Evolutionary conservation across 2,329 filamentous ascomycete species (phyloP), one percentile per base, ranked within the genome.

Genomic region (Aureobasidium pullulans): DNA sequence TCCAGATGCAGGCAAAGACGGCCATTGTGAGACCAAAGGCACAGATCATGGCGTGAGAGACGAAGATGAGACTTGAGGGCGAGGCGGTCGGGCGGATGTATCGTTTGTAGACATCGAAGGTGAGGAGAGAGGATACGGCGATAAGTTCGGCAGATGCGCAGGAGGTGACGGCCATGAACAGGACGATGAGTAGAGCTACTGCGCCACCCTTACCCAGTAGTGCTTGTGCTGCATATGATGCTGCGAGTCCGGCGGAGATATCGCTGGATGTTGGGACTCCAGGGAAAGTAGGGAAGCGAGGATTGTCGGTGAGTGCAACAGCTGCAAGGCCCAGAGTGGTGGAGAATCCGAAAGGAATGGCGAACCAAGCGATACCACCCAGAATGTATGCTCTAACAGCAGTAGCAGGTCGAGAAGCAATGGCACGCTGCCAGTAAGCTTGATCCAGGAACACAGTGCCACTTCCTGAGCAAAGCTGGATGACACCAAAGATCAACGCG

Each of bases 281-380:
- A 8, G 72, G 73, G 57, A 71, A 75, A 0, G 75, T 77, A 10
- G 75, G 76, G 48, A 76, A 78, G 15, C 63, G 64, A 4, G 74
- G 75, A 29, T 73, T 73, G 61, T 75, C 68, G 3, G 71, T 75
- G n/a, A 79, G 68, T 6, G 76, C 77, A 1, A 73, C 73, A 0
- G 75, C 76, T 15, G 72, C 70, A 2, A 80, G 70, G 11, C 77
- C 77, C 57, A 79, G 67, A 1, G 76, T 77, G 1, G 77, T 78
- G 1, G 75, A 72, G 62, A 77, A 74, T 2, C 73, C 72, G 50
- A 77, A 79, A 0, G 77, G 77, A 16, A 80, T 77, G 4, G 75
- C 77, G 61, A 78, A 78, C 72, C 76, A 79, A 3, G 75, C 76
- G 6, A 80, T 65, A 0, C 76, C 76, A 16, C 75, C 76, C 3